Conservation (phyloP, 2,329 filamentous ascomycete species). For the Mariannaea elegans region DNA sequence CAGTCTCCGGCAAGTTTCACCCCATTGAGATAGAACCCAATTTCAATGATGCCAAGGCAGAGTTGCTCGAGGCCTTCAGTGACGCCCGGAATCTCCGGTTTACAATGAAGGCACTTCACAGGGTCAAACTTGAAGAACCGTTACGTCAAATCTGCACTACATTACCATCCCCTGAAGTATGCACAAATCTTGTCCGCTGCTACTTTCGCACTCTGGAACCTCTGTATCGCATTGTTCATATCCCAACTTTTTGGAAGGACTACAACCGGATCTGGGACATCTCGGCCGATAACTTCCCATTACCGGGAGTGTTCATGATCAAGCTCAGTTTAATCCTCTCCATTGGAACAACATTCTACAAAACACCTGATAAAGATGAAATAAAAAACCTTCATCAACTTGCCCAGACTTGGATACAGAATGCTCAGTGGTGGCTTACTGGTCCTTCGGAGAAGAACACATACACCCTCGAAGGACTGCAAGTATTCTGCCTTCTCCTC, state of each 20-base stretch:
- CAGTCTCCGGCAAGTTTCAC: slow-evolving; percentile 36
- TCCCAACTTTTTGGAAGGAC: slow-evolving; percentile 36
- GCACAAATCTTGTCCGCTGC: slow-evolving; percentile 32
- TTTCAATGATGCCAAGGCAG: slow-evolving; percentile 36
- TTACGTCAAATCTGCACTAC: slow-evolving; percentile 29
- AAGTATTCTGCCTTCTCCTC: slow-evolving; percentile 36
- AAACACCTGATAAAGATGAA: slow-evolving; percentile 24
- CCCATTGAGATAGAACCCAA: slow-evolving; percentile 37
- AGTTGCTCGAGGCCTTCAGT: slow-evolving; percentile 31
- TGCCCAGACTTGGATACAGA: slow-evolving; percentile 38
- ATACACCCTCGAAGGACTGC: slow-evolving; percentile 37
- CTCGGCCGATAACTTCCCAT: background rate
- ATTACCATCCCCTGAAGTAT: slow-evolving; percentile 28
- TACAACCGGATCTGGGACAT: slow-evolving; percentile 33
- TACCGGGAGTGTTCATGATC: slow-evolving; percentile 30
- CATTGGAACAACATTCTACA: slow-evolving; percentile 36
- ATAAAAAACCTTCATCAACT: slow-evolving; percentile 24
- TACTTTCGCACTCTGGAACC: slow-evolving; percentile 41
- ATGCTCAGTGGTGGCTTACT: slow-evolving; percentile 40
- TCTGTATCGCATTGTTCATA: slow-evolving; percentile 37
- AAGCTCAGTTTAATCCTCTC: slow-evolving; percentile 34
- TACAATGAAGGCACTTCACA: slow-evolving; percentile 27
- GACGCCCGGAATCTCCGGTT: slow-evolving; percentile 33
- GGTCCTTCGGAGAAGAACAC: slow-evolving; percentile 37
- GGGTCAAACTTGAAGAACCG: slow-evolving; percentile 28